These are phyloP conservation scores for Toxoplasma gondii DNA, from an alignment of 169 alveolate species.

Conservation along the genomic window DNA sequence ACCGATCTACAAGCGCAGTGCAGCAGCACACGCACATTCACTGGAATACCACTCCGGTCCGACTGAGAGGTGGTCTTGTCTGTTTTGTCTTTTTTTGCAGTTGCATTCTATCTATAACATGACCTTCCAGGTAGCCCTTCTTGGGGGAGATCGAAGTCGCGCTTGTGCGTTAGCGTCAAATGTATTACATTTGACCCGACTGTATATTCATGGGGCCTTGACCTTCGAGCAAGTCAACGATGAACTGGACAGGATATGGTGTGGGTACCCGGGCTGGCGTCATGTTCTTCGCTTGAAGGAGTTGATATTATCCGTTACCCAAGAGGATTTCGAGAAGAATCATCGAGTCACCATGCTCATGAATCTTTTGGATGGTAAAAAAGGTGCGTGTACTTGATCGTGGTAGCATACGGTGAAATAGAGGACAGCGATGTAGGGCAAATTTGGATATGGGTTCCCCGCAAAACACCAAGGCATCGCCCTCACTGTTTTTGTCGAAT, in stretches of 20 bases:
- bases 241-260: constrained; percentile 39
- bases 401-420: no score
- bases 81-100: not conserved
- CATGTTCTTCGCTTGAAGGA: constrained; percentile 45
- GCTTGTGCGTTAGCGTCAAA: constrained; percentile 43
- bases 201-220: constrained; percentile 16
- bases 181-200: constrained; percentile 45
- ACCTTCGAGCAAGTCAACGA: constrained; percentile 43
- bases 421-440: no score
- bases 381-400: not conserved
- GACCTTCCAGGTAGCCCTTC: constrained; percentile 58
- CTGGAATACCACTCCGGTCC: no score
- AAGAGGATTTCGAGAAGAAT: not conserved
- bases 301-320: not conserved
- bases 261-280: constrained; percentile 47
- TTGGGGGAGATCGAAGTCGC: constrained; percentile 48
- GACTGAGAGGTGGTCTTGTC: not conserved
- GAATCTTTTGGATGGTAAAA: not conserved
- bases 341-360: constrained; percentile 12
- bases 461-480: no score
- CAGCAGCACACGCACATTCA: no score
- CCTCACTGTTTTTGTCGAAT: no score
- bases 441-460: no score
- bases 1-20: no score
- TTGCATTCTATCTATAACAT: constrained; percentile 46